Base-by-base conservation (phyloP, 164 flowering plant species). In the Nymphaea thermarum region DNA sequence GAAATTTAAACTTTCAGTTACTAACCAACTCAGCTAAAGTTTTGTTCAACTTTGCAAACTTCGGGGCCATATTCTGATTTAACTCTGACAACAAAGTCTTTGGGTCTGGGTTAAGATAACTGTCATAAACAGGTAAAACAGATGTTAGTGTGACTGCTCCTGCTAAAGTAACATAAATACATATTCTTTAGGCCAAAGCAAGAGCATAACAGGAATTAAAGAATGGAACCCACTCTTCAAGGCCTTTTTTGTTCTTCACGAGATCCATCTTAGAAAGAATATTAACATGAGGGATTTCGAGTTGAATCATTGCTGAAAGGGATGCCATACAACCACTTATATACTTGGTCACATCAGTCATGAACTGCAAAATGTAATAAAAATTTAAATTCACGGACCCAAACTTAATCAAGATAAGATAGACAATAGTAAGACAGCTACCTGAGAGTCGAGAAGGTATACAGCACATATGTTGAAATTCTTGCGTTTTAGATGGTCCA, bases 241-340 rank as follows among this genome's bases (percentile, higher is more conserved):
- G 71, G 65, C 83, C 90, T 68, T 65, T 89, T 77, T 87, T 90
- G 79, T 87, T 86, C 60, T 72, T 76, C 68, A 94, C 90, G 55
- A 94, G 96, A 73, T 91, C 99, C 99, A 91, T 94, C 72, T 94
- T 94, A 43, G 99, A 84, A 70, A 94, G 89, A 68, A 94, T 86
- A 73, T 90, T 91, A 70, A 94, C 84, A 82, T 91, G 96, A 10
- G 97, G 97, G 43, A 94, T 72, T 75, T 94, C 99, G 67, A 94
- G 96, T 73, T 94, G 96, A 66, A 94, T 74, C 96, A 91, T 94
- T 42, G 99, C 97, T 72, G 99, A 88, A 70, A 94, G 97, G 59
- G 96, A 91, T 17, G 97, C 82, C 99, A 91, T 88, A 75, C 97
- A 94, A 44, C 97, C 97, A 82, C 97, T 91, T 25, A 94, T 91